Evolutionary conservation across 2,329 filamentous ascomycete species (phyloP).

Genomic region (Elsinoe fawcettii): DNA sequence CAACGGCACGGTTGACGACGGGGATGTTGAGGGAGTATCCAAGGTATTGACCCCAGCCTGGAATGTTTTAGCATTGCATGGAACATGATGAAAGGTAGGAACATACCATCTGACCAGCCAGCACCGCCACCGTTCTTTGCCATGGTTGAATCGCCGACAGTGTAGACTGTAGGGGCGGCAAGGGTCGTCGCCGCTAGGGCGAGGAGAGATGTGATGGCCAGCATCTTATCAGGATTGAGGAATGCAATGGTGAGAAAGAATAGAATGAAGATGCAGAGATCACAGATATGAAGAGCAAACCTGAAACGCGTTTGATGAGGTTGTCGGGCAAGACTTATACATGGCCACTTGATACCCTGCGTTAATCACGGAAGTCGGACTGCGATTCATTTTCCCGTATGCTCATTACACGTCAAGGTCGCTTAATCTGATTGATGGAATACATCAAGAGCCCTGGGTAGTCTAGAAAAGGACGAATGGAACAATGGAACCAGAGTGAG

Average conservation of each 20-base stretch:
- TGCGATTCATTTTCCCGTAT: conserved; percentile 1
- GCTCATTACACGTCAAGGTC: not conserved
- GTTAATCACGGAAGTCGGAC: not conserved
- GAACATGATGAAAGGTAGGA: not conserved
- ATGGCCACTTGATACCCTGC: not conserved
- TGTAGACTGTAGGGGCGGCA: conserved; percentile 38
- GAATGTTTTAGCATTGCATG: not conserved
- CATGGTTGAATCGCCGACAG: conserved; percentile 58
- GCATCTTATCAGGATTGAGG: conserved; percentile 14
- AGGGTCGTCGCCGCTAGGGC: conserved; percentile 11
- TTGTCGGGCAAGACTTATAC: conserved; percentile 11
- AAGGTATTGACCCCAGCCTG: conserved; percentile 58
- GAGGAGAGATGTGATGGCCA: conserved; percentile 4
- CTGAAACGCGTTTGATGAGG: conserved; percentile 14
- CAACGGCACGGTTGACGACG: conserved; percentile 58
- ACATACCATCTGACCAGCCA: conserved; percentile 34
- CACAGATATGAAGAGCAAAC: not conserved
- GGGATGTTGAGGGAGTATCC: conserved; percentile 43
- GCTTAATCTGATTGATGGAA: conserved; percentile 7
- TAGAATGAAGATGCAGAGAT: not conserved
- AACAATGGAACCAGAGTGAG: not conserved
- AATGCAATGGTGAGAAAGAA: not conserved
- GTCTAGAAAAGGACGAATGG: too few species aligned
- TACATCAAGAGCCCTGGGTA: not conserved
- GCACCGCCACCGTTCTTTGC: conserved; percentile 41